phyloP scores from a whole-genome alignment of 139 green algal genomes.

The Desmodesmus armatus region DNA sequence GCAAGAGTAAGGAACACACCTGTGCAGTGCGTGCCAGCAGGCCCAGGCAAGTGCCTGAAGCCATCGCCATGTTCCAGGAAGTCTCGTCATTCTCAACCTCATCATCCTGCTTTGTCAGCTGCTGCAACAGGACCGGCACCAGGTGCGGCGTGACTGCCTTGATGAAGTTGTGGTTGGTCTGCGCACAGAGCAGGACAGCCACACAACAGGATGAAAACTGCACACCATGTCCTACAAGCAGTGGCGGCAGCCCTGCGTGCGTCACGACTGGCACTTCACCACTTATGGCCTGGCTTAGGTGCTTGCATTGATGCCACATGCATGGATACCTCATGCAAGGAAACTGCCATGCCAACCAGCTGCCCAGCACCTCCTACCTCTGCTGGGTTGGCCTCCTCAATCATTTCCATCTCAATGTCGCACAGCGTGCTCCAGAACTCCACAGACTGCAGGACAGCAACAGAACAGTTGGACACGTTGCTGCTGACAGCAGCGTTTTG shows the following conservation, averaged over 20 bases:
- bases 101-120: constrained; percentile 98
- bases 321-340: too few species aligned
- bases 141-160: constrained; percentile 83
- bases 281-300: too few species aligned
- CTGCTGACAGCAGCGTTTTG: too few species aligned
- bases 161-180: constrained; percentile 88
- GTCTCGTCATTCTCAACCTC: constrained; percentile 91
- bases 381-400: constrained; percentile 69
- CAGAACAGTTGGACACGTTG: constrained; percentile 43
- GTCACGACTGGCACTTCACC: too few species aligned
- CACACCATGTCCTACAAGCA: constrained; percentile 16
- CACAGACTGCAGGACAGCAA: too few species aligned
- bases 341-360: too few species aligned
- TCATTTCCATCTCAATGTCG: constrained; percentile 68
- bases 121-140: constrained; percentile 93
- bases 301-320: too few species aligned
- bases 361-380: too few species aligned
- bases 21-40: constrained; percentile 72
- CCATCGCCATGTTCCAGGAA: constrained; percentile 94
- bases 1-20: neutral
- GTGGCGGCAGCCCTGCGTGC: too few species aligned
- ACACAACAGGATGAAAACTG: neutral
- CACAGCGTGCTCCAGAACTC: constrained; percentile 94
- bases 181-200: neutral
- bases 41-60: constrained; percentile 90